These are phyloP conservation scores for Ascoidea rubescens DNA, from an alignment of 805 yeast genomes.

Conservation along the genomic window DNA sequence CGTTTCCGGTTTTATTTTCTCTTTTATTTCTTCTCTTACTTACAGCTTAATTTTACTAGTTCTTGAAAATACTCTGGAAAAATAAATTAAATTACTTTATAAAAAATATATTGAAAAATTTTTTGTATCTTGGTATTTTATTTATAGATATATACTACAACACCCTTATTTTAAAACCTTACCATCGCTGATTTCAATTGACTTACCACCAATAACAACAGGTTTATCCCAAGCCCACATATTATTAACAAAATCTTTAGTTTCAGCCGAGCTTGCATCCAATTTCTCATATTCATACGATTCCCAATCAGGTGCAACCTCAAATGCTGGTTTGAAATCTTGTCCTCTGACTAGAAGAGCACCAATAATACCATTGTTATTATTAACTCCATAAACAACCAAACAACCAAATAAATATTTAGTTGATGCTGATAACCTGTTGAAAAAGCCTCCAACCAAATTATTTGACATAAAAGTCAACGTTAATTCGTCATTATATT, in stretches of 20 bases:
- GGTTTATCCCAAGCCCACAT: conserved; percentile 99
- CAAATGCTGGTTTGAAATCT: conserved; percentile 80
- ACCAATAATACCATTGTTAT: conserved; percentile 94
- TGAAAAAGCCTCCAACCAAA: conserved; percentile 95
- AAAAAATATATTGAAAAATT: too few relatives aligned
- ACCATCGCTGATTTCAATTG: conserved; percentile 89
- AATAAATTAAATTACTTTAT: too few relatives aligned
- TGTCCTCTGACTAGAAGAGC: conserved; percentile 93
- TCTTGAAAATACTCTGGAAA: too few relatives aligned
- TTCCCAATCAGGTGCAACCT: conserved; percentile 99
- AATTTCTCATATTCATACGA: conserved; percentile 74
- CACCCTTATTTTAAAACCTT: conserved; percentile 70
- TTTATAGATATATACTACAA: too few relatives aligned
- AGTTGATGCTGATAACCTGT: conserved; percentile 83
- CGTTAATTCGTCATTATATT: conserved; percentile 96
- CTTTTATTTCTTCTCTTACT: too few relatives aligned
- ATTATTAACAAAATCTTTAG: conserved; percentile 70
- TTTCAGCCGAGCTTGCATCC: conserved; percentile 66
- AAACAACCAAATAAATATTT: conserved; percentile 88
- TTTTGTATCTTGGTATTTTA: too few relatives aligned
- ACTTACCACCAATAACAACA: conserved; percentile 61
- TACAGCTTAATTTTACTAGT: too few relatives aligned
- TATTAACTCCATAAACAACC: conserved; percentile 97
- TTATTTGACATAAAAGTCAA: conserved; percentile 97
- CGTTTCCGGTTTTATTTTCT: too few relatives aligned